A percentile compares a stretch with the other conserved stretches of the same genome.
phyloP scores from a whole-genome alignment of 495 filamentous ascomycete species.

The Choiromyces venosus region DNA sequence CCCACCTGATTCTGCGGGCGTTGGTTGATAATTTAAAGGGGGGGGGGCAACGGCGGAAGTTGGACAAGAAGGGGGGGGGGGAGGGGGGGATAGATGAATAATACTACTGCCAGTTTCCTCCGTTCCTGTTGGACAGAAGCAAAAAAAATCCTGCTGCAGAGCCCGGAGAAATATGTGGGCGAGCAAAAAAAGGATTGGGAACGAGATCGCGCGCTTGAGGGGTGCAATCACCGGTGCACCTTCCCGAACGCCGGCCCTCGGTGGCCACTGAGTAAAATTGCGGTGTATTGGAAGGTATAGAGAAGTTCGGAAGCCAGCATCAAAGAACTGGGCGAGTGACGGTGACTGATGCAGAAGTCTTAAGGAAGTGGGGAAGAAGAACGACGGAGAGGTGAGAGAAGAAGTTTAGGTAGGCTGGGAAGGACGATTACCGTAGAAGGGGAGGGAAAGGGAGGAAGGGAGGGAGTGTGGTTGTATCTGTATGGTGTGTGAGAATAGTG shows the following conservation, averaged over 20 bases:
- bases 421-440: not conserved
- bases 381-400: not conserved
- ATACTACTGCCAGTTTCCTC: constrained; percentile 21
- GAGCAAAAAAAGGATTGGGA: constrained; percentile 28
- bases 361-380: constrained; percentile 17
- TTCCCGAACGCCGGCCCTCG: constrained; percentile 19
- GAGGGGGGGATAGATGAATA: constrained; percentile 31
- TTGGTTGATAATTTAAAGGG: constrained; percentile 39
- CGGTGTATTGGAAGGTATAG: constrained; percentile 20
- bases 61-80: constrained; percentile 26
- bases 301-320: constrained; percentile 31
- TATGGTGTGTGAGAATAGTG: not conserved
- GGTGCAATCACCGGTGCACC: constrained; percentile 24
- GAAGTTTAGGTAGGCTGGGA: not conserved
- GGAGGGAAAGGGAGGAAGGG: not conserved
- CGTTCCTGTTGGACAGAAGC: constrained; percentile 28
- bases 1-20: constrained; percentile 36
- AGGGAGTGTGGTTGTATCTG: not conserved
- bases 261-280: constrained; percentile 29
- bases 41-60: constrained; percentile 18
- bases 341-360: constrained; percentile 23
- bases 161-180: constrained; percentile 26
- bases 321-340: constrained; percentile 15
- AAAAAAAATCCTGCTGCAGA: constrained; percentile 19
- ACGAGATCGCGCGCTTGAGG: constrained; percentile 18